Evolutionary conservation across 2,329 filamentous ascomycete species (phyloP).

Genomic region (Aspergillus fijiensis): DNA sequence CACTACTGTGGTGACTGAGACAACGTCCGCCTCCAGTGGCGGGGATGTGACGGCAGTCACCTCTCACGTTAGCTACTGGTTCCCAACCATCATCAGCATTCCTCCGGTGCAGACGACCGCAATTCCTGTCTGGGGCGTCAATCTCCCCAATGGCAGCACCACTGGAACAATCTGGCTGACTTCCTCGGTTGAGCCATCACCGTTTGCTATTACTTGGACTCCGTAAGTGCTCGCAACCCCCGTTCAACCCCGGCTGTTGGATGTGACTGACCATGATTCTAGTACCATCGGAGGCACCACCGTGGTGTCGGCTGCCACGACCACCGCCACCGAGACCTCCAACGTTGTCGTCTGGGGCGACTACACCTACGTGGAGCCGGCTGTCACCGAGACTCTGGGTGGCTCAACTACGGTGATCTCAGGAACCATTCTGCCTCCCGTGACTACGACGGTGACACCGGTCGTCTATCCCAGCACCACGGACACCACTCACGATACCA

Average conservation of each 20-base stretch:
- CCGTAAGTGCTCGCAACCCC: not conserved
- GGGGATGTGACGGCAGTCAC: not conserved
- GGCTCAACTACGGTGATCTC: not conserved
- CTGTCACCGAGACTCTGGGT: not conserved
- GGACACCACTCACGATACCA: not conserved
- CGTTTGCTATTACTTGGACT: not conserved
- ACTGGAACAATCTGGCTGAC: not conserved
- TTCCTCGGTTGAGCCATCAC: not conserved
- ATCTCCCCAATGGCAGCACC: not conserved
- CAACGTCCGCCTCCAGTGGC: not conserved
- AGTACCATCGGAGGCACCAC: not conserved
- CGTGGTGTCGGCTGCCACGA: no score
- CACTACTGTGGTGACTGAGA: not conserved
- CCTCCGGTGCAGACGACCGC: not conserved
- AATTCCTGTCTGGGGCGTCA: not conserved
- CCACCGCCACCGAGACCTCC: no score
- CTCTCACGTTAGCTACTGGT: not conserved
- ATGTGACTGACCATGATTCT: not conserved
- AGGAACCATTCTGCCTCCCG: not conserved
- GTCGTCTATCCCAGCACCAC: not conserved
- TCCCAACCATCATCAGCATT: not conserved
- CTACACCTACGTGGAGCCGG: not conserved
- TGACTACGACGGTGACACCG: not conserved
- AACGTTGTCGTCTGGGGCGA: not conserved
- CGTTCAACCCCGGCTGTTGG: not conserved